A percentile compares a stretch with the other conserved stretches of the same genome.
phyloP scores from a whole-genome alignment of 2,329 filamentous ascomycete genomes.

The Plectosphaerella sp. region DNA sequence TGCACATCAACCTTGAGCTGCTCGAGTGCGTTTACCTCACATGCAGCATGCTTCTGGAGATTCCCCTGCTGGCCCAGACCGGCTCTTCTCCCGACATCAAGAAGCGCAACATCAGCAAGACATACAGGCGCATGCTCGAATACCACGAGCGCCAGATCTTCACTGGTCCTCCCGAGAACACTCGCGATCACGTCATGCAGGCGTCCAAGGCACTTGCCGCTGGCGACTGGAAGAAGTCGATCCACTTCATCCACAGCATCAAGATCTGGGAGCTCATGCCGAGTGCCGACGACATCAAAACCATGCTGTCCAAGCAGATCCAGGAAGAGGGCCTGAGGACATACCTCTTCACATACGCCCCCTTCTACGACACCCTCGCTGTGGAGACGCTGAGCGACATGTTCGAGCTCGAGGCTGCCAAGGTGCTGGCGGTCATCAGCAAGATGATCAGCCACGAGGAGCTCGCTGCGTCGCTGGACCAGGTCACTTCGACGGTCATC shows the following conservation, averaged over 20 bases:
- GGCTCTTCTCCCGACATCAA: constrained; percentile 95
- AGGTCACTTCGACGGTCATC: constrained; percentile 95
- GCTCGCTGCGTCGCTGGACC: constrained; percentile 90
- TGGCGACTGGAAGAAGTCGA: constrained; percentile 98
- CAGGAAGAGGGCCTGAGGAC: constrained; percentile 97
- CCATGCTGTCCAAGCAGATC: constrained; percentile 95
- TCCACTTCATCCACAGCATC: constrained; percentile 90
- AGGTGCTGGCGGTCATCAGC: constrained; percentile 92
- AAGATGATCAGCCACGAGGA: constrained; percentile 99
- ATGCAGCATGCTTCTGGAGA: constrained; percentile 98
- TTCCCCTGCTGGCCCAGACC: constrained; percentile 92
- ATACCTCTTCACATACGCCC: constrained; percentile 98
- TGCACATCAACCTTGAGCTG: constrained; percentile 99
- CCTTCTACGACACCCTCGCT: constrained; percentile 96
- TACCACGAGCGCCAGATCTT: constrained; percentile 99
- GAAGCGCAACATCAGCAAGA: constrained; percentile 98
- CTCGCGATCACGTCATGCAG: constrained; percentile 98
- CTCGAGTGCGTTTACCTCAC: constrained; percentile 98
- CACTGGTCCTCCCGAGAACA: constrained; percentile 97
- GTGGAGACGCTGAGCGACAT: constrained; percentile 80
- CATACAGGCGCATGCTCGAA: constrained; percentile 97
- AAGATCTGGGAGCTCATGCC: constrained; percentile 99
- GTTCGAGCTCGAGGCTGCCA: constrained; percentile 90
- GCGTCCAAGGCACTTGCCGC: constrained; percentile 94
- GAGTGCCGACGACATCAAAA: constrained; percentile 87